Evolutionary conservation across 495 filamentous ascomycete genomes (phyloP).

Genomic region (Aspergillus cavernicola): DNA sequence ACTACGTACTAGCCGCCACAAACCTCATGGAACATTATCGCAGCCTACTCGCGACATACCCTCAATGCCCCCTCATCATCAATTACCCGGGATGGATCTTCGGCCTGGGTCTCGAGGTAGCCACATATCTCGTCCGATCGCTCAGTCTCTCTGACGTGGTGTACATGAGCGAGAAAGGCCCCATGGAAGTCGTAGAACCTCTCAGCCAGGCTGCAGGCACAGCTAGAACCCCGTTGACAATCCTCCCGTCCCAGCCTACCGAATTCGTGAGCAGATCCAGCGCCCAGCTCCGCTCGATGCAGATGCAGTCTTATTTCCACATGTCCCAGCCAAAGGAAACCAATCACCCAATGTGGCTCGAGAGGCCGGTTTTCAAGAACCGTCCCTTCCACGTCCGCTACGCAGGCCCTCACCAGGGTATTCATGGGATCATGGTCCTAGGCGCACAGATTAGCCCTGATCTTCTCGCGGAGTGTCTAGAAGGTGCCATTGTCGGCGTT

Average conservation of each 20-base stretch:
- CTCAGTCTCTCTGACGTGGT: constrained; percentile 56
- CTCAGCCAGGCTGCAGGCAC: constrained; percentile 39
- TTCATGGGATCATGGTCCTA: constrained; percentile 51
- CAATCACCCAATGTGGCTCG: constrained; percentile 43
- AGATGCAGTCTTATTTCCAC: constrained; percentile 78
- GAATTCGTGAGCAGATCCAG: constrained; percentile 62
- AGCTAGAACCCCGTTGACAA: constrained; percentile 35
- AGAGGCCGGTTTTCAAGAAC: constrained; percentile 41
- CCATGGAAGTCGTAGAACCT: constrained; percentile 58
- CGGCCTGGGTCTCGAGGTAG: constrained; percentile 67
- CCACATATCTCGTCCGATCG: constrained; percentile 56
- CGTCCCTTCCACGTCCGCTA: constrained; percentile 56
- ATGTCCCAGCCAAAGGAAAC: constrained; percentile 32
- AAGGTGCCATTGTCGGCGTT: constrained; percentile 56
- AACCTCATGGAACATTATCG: constrained; percentile 67
- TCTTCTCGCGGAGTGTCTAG: constrained; percentile 48
- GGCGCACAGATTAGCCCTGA: constrained; percentile 46
- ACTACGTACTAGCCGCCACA: constrained; percentile 64
- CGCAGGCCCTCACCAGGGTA: constrained; percentile 44
- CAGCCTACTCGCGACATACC: constrained; percentile 34
- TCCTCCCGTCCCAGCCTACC: constrained; percentile 54
- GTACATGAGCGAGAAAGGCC: constrained; percentile 72
- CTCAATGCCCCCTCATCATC: constrained; percentile 62
- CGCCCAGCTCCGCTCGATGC: constrained; percentile 70
- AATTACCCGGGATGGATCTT: constrained; percentile 84